phyloP scores from a whole-genome alignment of 208 protist species.

The Entamoeba invadens region DNA sequence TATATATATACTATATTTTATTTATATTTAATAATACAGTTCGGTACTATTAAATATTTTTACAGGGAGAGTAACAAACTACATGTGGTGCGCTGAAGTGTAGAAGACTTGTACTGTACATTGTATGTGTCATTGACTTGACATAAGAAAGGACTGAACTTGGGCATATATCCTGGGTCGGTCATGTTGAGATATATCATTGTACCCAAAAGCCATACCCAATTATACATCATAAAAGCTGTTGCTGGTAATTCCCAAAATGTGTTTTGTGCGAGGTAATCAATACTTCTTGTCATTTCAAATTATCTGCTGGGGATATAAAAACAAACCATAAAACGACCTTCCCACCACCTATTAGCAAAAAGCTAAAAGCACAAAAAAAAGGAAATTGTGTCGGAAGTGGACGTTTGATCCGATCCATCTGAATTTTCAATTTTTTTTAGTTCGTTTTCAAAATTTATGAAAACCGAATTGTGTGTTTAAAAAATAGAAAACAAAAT shows the following conservation, averaged over 20 bases:
- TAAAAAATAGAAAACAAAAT: no score
- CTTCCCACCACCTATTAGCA: not conserved
- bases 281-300: no score
- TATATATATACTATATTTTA: no score
- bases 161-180: not conserved
- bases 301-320: not conserved
- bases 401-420: not conserved
- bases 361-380: not conserved
- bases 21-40: no score
- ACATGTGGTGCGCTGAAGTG: not conserved
- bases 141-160: not conserved
- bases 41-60: no score
- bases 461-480: no score
- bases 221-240: not conserved
- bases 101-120: not conserved
- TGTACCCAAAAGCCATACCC: not conserved
- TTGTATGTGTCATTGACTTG: not conserved
- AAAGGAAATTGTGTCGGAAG: not conserved
- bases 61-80: no score
- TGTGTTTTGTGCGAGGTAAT: no score
- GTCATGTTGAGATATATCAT: not conserved
- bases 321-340: not conserved
- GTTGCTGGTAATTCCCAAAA: not conserved
- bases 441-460: no score
- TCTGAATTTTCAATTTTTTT: no score